A percentile compares a stretch with the other conserved stretches of the same genome.
phyloP scores from a whole-genome alignment of 192 early-diverging fungal species.

The Podila clonocystis region DNA sequence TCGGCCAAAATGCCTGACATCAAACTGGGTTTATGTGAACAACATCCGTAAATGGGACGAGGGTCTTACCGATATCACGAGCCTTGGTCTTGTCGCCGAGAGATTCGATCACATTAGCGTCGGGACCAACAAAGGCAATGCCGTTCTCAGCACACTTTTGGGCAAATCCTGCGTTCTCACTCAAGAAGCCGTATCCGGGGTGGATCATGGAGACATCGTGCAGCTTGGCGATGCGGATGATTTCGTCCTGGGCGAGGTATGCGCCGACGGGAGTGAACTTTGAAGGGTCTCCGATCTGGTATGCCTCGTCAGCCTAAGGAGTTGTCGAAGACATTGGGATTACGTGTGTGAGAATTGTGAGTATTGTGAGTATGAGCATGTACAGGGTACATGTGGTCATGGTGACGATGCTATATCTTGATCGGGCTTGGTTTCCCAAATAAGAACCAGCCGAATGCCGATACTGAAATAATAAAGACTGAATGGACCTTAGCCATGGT shows the following conservation, averaged over 20 bases:
- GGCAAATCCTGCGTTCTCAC: conserved; percentile 94
- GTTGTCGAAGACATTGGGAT: not conserved
- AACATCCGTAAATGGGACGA: conserved; percentile 56
- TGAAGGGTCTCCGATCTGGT: conserved; percentile 89
- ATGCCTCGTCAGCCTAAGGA: conserved; percentile 89
- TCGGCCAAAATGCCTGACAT: no score
- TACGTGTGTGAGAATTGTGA: no score
- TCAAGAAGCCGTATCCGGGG: conserved; percentile 97
- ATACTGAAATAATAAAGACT: no score
- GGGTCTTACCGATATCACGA: conserved; percentile 71
- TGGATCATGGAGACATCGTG: conserved; percentile 90
- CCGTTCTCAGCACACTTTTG: conserved; percentile 88
- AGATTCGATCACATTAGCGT: conserved; percentile 83
- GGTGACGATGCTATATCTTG: not conserved
- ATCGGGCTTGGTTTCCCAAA: no score
- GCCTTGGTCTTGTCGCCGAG: conserved; percentile 98
- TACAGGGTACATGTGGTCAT: not conserved
- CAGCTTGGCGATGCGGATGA: conserved; percentile 86
- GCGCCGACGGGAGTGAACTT: conserved; percentile 92
- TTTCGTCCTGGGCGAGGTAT: conserved; percentile 94
- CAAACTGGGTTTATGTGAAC: conserved; percentile 81
- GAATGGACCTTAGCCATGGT: no score
- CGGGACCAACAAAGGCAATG: conserved; percentile 92
- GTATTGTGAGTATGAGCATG: no score
- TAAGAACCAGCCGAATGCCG: no score